phyloP scores from a whole-genome alignment of 2,329 filamentous ascomycete species.

The Cucurbitaria berberidis region DNA sequence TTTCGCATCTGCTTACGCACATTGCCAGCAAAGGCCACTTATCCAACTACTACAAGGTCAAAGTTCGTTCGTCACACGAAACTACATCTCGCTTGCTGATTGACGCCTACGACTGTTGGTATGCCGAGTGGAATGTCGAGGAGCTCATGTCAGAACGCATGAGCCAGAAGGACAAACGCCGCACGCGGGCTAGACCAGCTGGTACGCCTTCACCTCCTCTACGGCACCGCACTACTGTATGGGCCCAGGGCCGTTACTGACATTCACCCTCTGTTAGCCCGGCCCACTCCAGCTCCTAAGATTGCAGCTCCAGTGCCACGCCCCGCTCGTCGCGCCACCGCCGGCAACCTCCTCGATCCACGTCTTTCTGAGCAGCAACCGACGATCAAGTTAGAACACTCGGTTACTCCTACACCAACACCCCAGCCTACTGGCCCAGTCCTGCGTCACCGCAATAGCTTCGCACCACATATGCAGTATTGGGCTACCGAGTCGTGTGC shows the following conservation, averaged over 20 bases:
- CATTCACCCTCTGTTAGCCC: conserved; percentile 23
- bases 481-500: conserved; percentile 46
- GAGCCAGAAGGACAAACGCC: conserved; percentile 75
- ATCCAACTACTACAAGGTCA: conserved; percentile 80
- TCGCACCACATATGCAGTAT: conserved; percentile 46
- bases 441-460: conserved; percentile 38
- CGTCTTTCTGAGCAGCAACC: conserved; percentile 46
- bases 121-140: conserved; percentile 72
- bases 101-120: conserved; percentile 79
- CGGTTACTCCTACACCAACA: conserved; percentile 35
- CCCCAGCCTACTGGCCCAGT: conserved; percentile 32
- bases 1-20: conserved; percentile 91
- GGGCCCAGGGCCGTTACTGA: conserved; percentile 24
- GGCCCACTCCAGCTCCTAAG: conserved; percentile 25
- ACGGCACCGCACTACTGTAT: background rate
- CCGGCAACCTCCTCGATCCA: conserved; percentile 42
- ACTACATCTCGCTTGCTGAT: conserved; percentile 67
- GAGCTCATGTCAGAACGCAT: conserved; percentile 78
- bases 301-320: conserved; percentile 37
- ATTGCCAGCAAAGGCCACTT: conserved; percentile 92
- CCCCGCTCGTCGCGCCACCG: conserved; percentile 29
- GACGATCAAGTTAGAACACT: conserved; percentile 44
- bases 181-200: conserved; percentile 49
- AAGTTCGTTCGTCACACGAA: conserved; percentile 73
- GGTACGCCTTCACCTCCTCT: conserved; percentile 31